Conservation (phyloP, 2,329 filamentous ascomycete genomes). For the Trichoderma polysporum region DNA sequence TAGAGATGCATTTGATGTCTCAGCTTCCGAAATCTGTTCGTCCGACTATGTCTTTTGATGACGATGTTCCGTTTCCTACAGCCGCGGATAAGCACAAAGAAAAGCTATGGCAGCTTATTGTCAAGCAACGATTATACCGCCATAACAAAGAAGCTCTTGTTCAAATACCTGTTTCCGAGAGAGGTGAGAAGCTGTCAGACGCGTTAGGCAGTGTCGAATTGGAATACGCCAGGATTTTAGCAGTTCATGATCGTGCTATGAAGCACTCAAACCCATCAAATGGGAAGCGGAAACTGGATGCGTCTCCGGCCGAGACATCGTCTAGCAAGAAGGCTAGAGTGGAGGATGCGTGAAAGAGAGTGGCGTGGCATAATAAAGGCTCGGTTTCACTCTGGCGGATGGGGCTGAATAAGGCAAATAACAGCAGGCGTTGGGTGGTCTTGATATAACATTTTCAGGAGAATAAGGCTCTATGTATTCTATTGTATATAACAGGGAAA, state of each 20-base stretch:
- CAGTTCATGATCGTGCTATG: constrained; percentile 42
- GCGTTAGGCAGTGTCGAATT: constrained; percentile 67
- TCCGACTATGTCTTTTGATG: constrained; percentile 47
- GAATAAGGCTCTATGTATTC: constrained; percentile 20
- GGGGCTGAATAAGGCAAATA: background rate
- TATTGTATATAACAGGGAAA: constrained; percentile 17
- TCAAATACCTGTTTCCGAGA: constrained; percentile 66
- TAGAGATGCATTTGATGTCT: constrained; percentile 74
- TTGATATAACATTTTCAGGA: constrained; percentile 1
- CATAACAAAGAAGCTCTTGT: constrained; percentile 71
- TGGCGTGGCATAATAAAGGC: background rate
- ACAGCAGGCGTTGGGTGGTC: constrained; percentile 11
- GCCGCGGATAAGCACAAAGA: constrained; percentile 62
- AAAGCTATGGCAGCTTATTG: constrained; percentile 69
- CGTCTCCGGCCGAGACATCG: constrained; percentile 26
- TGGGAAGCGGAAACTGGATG: constrained; percentile 48
- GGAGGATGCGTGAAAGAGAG: constrained; percentile 32
- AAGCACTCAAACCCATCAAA: constrained; percentile 33
- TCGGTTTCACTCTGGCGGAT: background rate
- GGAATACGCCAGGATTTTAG: constrained; percentile 69
- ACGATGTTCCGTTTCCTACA: constrained; percentile 44
- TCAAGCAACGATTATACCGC: constrained; percentile 74
- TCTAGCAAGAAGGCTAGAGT: constrained; percentile 49
- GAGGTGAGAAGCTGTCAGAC: constrained; percentile 70
- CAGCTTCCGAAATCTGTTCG: constrained; percentile 57